phyloP scores from a whole-genome alignment of 805 yeast species.

The Metschnikowia sp. region DNA sequence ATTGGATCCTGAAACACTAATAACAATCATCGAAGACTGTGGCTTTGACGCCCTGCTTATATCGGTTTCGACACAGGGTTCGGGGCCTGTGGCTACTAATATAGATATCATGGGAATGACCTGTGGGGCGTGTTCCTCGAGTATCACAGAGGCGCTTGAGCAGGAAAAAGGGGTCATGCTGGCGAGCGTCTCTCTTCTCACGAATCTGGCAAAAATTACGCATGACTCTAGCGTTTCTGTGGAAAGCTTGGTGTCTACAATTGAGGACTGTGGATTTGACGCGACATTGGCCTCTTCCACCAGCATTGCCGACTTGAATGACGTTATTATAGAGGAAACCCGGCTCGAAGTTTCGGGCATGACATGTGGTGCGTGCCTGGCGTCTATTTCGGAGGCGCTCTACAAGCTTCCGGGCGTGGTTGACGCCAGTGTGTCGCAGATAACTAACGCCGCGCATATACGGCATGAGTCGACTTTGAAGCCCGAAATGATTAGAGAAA shows the following conservation, averaged over 20 bases:
- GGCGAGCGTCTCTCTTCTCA: slow-evolving; percentile 17
- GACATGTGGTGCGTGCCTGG: slow-evolving; percentile 89
- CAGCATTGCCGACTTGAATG: background rate
- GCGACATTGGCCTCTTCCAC: slow-evolving; percentile 13
- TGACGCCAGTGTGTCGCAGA: slow-evolving; percentile 60
- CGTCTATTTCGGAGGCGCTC: slow-evolving; percentile 59
- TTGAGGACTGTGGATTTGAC: slow-evolving; percentile 34
- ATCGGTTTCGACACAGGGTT: background rate
- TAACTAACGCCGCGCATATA: slow-evolving; percentile 71
- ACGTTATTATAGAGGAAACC: background rate
- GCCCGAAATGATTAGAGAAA: slow-evolving; percentile 39
- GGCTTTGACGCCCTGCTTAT: slow-evolving; percentile 17
- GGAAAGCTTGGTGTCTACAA: slow-evolving; percentile 9
- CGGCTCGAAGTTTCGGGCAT: slow-evolving; percentile 60
- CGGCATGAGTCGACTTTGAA: slow-evolving; percentile 39
- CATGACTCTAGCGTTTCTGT: slow-evolving; percentile 6
- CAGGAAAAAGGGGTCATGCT: slow-evolving; percentile 8
- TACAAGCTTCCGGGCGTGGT: slow-evolving; percentile 48
- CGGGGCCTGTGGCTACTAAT: background rate
- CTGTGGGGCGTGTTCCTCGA: slow-evolving; percentile 19
- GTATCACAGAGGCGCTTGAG: slow-evolving; percentile 17
- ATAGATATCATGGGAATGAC: slow-evolving; percentile 17
- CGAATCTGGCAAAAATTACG: slow-evolving; percentile 12
- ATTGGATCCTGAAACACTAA: slow-evolving; percentile 3
- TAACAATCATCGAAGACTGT: slow-evolving; percentile 13